A percentile compares a stretch with the other conserved stretches of the same genome.
Evolutionary conservation across 1,284 basidiomycete species (phyloP).

Genomic region (Rhizoctonia solani): DNA sequence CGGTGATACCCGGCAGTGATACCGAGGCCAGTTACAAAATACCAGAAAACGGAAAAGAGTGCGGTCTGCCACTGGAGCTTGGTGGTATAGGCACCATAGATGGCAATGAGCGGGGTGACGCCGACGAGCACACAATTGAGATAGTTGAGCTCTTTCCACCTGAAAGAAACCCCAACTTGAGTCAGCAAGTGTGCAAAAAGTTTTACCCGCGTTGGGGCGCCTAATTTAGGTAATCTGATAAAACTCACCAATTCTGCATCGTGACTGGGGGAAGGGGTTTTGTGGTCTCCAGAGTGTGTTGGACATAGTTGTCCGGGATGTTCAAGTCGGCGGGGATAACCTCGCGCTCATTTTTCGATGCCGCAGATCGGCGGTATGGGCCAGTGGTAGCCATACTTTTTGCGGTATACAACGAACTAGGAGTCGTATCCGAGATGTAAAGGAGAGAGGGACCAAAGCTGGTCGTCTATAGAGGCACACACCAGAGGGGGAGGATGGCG

Average conservation of each 20-base stretch:
- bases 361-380: slow-evolving; percentile 14
- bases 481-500: slow-evolving; percentile 24
- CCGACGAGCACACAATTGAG: slow-evolving; percentile 73
- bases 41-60: slow-evolving; percentile 74
- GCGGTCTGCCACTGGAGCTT: slow-evolving; percentile 68
- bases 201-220: slow-evolving; percentile 23
- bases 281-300: slow-evolving; percentile 76
- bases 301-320: slow-evolving; percentile 89
- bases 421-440: slow-evolving; percentile 29
- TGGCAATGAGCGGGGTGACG: slow-evolving; percentile 69
- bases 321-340: slow-evolving; percentile 60
- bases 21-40: slow-evolving; percentile 83
- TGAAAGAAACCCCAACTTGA: too few species aligned
- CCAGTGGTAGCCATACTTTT: slow-evolving; percentile 32
- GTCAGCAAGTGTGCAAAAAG: slow-evolving; percentile 6
- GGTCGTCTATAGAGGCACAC: slow-evolving; percentile 10
- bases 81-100: slow-evolving; percentile 68
- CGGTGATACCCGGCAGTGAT: slow-evolving; percentile 82
- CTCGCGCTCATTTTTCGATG: slow-evolving; percentile 34
- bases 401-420: neutral
- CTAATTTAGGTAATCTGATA: slow-evolving; percentile 46
- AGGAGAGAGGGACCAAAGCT: slow-evolving; percentile 18
- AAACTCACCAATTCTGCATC: slow-evolving; percentile 56
- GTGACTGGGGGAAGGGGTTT: slow-evolving; percentile 78
- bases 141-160: slow-evolving; percentile 72